These are phyloP conservation scores for Domatiomyces globalis DNA, from an alignment of 2,329 filamentous ascomycete species.

Conservation along the genomic window DNA sequence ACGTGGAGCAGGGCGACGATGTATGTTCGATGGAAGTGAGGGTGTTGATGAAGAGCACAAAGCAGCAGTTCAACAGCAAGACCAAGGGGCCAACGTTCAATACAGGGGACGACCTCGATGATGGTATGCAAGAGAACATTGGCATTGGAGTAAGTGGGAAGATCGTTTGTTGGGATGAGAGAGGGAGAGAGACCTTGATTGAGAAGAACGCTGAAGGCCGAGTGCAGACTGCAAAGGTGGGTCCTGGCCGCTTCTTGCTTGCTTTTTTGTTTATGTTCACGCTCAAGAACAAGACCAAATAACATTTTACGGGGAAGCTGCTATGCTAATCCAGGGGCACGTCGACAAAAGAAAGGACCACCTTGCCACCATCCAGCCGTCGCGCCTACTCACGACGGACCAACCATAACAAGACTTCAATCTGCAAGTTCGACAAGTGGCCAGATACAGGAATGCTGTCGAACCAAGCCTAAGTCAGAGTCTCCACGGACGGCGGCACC, in stretches of 20 bases:
- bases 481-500: too few relatives aligned
- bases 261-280: neutral
- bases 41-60: neutral
- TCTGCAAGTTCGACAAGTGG: too few relatives aligned
- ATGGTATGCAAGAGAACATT: neutral
- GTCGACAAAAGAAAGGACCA: too few relatives aligned
- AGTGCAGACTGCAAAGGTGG: neutral
- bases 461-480: too few relatives aligned
- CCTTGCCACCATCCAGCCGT: too few relatives aligned
- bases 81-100: neutral
- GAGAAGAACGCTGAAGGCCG: neutral
- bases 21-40: neutral
- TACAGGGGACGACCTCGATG: neutral
- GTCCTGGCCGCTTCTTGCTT: neutral
- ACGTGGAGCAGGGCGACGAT: neutral
- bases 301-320: neutral
- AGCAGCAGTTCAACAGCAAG: neutral
- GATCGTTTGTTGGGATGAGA: neutral
- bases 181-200: neutral
- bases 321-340: neutral
- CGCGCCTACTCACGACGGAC: too few relatives aligned
- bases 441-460: too few relatives aligned
- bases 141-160: neutral
- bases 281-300: too few relatives aligned
- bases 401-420: too few relatives aligned